These are phyloP conservation scores for Dysphania ambrosioides DNA, from an alignment of 148 eudicot genomes.

Conservation along the genomic window DNA sequence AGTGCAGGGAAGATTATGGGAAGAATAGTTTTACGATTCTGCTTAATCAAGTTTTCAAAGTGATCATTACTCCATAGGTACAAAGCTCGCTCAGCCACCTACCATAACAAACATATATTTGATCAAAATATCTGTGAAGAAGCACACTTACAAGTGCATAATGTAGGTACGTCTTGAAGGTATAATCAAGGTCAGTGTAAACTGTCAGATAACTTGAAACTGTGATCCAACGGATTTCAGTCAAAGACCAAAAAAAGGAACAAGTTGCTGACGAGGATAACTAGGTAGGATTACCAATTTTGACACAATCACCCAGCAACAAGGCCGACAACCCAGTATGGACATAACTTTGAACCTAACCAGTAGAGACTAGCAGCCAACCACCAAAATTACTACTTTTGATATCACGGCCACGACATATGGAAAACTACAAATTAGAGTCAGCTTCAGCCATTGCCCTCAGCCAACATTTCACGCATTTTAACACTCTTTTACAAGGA, in stretches of 20 bases:
- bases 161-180: background rate
- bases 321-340: background rate
- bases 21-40: conserved; percentile 39
- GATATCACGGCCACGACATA: background rate
- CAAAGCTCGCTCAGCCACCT: conserved; percentile 51
- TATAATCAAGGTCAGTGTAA: background rate
- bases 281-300: background rate
- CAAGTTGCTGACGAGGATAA: too few relatives aligned
- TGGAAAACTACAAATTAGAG: background rate
- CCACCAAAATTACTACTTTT: background rate
- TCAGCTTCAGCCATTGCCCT: conserved; percentile 2
- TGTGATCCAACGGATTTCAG: background rate
- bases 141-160: background rate
- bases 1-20: conserved; percentile 43
- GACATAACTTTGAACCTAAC: too few relatives aligned
- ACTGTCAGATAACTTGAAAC: background rate
- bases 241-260: conserved; percentile 4
- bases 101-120: conserved; percentile 15
- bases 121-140: conserved; percentile 8
- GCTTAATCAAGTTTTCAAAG: conserved; percentile 42
- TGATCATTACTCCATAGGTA: conserved; percentile 51
- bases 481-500: background rate
- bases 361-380: background rate
- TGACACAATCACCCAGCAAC: background rate
- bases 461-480: background rate